Evolutionary conservation across 139 green algal species (phyloP).

Genomic region (Raphidocelis subcapitata): DNA sequence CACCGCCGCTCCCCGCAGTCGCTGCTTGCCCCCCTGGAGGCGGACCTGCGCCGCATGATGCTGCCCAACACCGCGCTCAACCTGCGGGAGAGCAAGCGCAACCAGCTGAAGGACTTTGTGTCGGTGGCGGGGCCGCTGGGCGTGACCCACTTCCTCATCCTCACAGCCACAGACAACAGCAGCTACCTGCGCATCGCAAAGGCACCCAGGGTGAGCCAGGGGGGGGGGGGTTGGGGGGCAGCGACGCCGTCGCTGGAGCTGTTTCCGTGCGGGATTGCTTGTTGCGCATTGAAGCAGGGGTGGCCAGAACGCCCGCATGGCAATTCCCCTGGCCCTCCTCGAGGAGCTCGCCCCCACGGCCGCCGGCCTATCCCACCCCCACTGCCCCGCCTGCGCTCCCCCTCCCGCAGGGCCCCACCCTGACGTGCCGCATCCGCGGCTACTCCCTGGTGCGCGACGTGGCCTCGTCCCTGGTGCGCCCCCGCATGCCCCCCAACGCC

Average conservation of each 20-base stretch:
- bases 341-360: too few species aligned
- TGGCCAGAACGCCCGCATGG: too few species aligned
- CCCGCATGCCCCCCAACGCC: constrained; percentile 60
- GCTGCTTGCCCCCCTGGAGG: constrained; percentile 78
- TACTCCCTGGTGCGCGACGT: constrained; percentile 91
- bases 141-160: constrained; percentile 94
- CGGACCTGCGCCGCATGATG: constrained; percentile 92
- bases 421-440: constrained; percentile 80
- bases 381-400: neutral
- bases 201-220: constrained; percentile 78
- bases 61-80: constrained; percentile 87
- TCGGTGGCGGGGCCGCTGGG: constrained; percentile 92
- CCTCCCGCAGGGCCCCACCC: constrained; percentile 93
- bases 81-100: constrained; percentile 67
- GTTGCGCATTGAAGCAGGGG: too few species aligned
- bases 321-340: too few species aligned
- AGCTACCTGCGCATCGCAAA: constrained; percentile 89
- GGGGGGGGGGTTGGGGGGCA: neutral
- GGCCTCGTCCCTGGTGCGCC: constrained; percentile 54
- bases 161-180: constrained; percentile 82
- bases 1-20: constrained; percentile 54
- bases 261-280: too few species aligned
- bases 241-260: too few species aligned
- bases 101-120: constrained; percentile 94
- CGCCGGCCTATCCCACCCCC: neutral